phyloP scores from a whole-genome alignment of 306 rosid species.

The Cotoneaster glaucophyllus region DNA sequence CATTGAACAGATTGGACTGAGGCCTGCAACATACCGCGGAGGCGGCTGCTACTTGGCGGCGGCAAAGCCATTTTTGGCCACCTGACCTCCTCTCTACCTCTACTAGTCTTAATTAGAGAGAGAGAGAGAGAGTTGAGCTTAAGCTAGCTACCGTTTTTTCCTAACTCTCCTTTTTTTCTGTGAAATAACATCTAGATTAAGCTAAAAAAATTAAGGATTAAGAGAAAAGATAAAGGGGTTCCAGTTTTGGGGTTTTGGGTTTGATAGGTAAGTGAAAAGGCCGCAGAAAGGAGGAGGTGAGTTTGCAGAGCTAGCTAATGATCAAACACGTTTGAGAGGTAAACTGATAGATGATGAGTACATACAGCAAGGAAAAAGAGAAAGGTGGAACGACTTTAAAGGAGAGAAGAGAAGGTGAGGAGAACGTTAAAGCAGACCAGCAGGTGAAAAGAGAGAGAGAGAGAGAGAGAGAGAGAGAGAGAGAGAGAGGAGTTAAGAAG shows the following conservation, averaged over 20 bases:
- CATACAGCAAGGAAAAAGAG: slow-evolving; percentile 1
- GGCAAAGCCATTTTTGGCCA: slow-evolving; percentile 42
- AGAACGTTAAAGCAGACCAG: not conserved
- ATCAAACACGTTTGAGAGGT: not conserved
- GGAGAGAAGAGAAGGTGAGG: slow-evolving; percentile 10
- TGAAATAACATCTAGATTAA: not conserved
- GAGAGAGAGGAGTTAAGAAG: slow-evolving; percentile 6
- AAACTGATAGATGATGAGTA: not conserved
- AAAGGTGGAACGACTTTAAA: not conserved
- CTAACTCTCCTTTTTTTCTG: not conserved
- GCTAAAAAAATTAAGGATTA: not conserved
- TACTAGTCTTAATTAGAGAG: not conserved
- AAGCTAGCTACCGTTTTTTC: not conserved
- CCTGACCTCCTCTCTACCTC: slow-evolving; percentile 1
- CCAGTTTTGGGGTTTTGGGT: slow-evolving; percentile 5
- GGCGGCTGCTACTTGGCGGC: slow-evolving; percentile 33
- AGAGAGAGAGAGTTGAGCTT: not conserved
- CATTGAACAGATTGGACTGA: slow-evolving; percentile 97
- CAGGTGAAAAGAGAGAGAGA: not conserved
- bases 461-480: not conserved
- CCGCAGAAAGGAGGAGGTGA: not conserved
- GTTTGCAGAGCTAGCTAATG: not conserved
- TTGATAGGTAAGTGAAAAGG: slow-evolving; percentile 1
- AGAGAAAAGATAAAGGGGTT: not conserved
- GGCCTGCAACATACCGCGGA: slow-evolving; percentile 68